These are phyloP conservation scores for Pleoardoris graminearum DNA, from an alignment of 2,329 filamentous ascomycete genomes.

Conservation along the genomic window DNA sequence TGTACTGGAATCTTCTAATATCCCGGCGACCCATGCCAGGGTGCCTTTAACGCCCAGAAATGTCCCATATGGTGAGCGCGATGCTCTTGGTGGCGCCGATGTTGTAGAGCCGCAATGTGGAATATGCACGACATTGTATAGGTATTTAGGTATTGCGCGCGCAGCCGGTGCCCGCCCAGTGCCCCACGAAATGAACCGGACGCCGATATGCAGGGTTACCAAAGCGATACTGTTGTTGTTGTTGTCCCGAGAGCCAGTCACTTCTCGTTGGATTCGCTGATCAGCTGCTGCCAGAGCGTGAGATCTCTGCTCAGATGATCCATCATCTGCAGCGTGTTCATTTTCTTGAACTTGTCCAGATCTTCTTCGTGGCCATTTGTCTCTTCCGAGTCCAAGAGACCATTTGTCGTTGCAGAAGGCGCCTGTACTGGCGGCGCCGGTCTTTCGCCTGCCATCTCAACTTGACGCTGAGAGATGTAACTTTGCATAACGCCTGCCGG, in stretches of 20 bases:
- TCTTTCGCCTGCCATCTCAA: constrained; percentile 74
- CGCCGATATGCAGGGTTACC: neutral
- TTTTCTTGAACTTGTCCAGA: constrained; percentile 63
- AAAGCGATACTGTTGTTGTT: neutral
- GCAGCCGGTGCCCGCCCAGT: neutral
- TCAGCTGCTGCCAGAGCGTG: constrained; percentile 76
- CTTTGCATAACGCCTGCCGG: constrained; percentile 83
- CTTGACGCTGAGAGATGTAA: constrained; percentile 85
- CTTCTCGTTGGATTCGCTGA: constrained; percentile 36
- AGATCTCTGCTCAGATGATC: constrained; percentile 78
- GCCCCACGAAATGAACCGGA: neutral
- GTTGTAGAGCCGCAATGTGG: neutral
- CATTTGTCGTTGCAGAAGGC: constrained; percentile 26
- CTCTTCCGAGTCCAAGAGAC: constrained; percentile 21
- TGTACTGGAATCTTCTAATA: neutral
- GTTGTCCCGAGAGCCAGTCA: constrained; percentile 10
- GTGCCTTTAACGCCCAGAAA: neutral
- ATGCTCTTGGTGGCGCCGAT: neutral
- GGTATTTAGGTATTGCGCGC: neutral
- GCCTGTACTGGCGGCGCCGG: constrained; percentile 31
- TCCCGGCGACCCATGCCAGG: neutral
- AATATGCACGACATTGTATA: neutral
- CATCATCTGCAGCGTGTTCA: constrained; percentile 89
- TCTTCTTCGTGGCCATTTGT: constrained; percentile 49
- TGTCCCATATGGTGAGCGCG: neutral